A percentile compares a stretch with the other conserved stretches of the same genome.
These are phyloP conservation scores for Escovopsis sp. DNA, from an alignment of 2,329 filamentous ascomycete genomes.

Conservation along the genomic window DNA sequence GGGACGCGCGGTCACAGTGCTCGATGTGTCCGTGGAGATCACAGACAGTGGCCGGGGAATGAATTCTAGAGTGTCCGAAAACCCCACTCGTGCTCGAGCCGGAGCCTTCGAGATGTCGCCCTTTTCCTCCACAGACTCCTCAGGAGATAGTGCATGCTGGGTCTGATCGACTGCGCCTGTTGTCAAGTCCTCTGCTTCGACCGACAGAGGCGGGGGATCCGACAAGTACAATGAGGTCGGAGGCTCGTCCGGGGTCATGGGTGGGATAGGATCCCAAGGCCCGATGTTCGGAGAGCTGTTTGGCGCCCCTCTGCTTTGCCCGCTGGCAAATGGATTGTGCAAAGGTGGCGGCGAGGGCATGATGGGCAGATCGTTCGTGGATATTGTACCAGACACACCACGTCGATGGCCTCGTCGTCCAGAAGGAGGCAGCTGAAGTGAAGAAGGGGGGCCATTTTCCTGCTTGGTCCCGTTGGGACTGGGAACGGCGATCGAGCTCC, in stretches of 20 bases:
- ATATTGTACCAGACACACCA: slow-evolving; percentile 57
- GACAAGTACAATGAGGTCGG: too few species aligned
- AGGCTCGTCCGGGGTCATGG: neutral
- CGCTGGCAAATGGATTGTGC: slow-evolving; percentile 33
- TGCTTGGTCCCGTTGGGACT: slow-evolving; percentile 56
- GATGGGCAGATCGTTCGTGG: slow-evolving; percentile 66
- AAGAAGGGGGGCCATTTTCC: slow-evolving; percentile 41
- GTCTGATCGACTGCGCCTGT: slow-evolving; percentile 2
- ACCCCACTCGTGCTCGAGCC: slow-evolving; percentile 54
- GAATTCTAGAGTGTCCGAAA: slow-evolving; percentile 71
- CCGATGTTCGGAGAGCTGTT: slow-evolving; percentile 39
- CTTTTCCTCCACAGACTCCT: slow-evolving; percentile 1
- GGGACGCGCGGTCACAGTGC: slow-evolving; percentile 52
- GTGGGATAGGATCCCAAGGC: slow-evolving; percentile 5
- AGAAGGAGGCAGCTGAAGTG: slow-evolving; percentile 32
- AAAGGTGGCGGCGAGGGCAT: slow-evolving; percentile 39
- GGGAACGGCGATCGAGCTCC: slow-evolving; percentile 43
- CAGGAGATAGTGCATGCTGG: slow-evolving; percentile 4
- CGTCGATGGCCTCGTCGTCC: slow-evolving; percentile 54
- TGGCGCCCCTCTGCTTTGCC: slow-evolving; percentile 41
- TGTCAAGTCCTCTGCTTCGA: neutral
- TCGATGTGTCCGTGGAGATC: slow-evolving; percentile 72
- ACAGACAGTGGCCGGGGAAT: slow-evolving; percentile 71
- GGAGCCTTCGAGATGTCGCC: neutral
- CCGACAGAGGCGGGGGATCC: too few species aligned